These are phyloP conservation scores for Scenedesmus sp. DNA, from an alignment of 163 green algal genomes.

Conservation along the genomic window DNA sequence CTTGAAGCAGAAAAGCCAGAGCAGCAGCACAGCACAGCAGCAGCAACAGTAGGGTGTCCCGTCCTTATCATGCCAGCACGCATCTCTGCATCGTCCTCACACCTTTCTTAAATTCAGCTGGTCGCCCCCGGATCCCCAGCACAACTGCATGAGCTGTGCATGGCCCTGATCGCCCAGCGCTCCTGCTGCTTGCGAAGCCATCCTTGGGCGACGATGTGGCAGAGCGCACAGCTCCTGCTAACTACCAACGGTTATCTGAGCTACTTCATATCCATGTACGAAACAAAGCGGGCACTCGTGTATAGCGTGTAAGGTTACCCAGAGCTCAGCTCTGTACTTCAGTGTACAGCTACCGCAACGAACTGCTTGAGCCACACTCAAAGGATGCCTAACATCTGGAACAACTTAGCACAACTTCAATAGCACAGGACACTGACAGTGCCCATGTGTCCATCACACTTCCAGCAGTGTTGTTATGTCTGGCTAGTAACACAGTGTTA, in stretches of 20 bases:
- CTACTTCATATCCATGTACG: too few species aligned
- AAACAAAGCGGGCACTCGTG: too few species aligned
- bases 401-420: too few species aligned
- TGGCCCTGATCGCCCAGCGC: neutral
- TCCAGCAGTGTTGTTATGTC: too few species aligned
- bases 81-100: neutral
- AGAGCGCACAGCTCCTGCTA: neutral
- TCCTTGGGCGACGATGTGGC: neutral
- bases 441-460: too few species aligned
- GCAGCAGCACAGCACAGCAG: neutral
- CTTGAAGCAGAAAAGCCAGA: neutral
- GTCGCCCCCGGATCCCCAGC: neutral
- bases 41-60: neutral
- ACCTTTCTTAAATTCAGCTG: slow-evolving; percentile 35
- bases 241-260: neutral
- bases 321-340: too few species aligned
- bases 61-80: neutral
- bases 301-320: too few species aligned
- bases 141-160: slow-evolving; percentile 37
- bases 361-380: too few species aligned
- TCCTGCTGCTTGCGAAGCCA: slow-evolving; percentile 13
- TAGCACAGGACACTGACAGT: too few species aligned
- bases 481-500: too few species aligned
- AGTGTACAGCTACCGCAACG: too few species aligned
- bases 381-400: too few species aligned